Evolutionary conservation across 768 basidiomycete genomes (phyloP), one percentile per base, ranked within the genome.

Genomic region (Boletus rufocinnamomeus): DNA sequence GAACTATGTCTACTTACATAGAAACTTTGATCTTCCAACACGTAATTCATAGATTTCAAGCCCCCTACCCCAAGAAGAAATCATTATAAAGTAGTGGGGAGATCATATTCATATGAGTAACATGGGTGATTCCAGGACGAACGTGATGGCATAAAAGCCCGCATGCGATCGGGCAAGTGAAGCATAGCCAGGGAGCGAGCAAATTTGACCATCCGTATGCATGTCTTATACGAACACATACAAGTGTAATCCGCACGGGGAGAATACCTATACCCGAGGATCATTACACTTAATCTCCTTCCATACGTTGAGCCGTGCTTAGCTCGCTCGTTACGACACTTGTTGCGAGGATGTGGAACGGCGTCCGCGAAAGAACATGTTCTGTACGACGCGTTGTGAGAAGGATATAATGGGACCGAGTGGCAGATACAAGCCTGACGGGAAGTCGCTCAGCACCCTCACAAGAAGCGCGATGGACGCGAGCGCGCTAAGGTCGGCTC

Each of bases 391-490:
- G 50, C 61, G 35, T 23, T 27, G 46, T 69, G 28, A 66, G 58
- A 58, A 61, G 54, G 51, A 28, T 45, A 48, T 17, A 23, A 50
- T n/a, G 19, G 28, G 27, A 58, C 51, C 6, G n/a, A 27, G 58
- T 43, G 47, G 54, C n/a, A 44, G 13, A 47, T 56, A 65, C 60
- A 43, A 67, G 78, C 85, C 84, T 79, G 70, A 72, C 74, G 74
- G 72, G 86, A 87, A 76, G 79, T 75, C 75, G 73, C 70, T 84
- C 76, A 72, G 73, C 84, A 83, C 73, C 83, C 82, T 76, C 75
- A 79, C 77, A 80, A 80, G 79, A 88, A 87, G 84, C 86, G 85
- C 84, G 86, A 87, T 86, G 84, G 82, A 84, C 72, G 82, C 85
- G 79, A 81, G 72, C 76, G 80, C 76, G 79, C 76, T 76, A 72